Percentiles rank a stretch among this genome's conserved stretches.
phyloP scores from a whole-genome alignment of 2,329 filamentous ascomycete genomes.

The Aspergillus costaricaensis region DNA sequence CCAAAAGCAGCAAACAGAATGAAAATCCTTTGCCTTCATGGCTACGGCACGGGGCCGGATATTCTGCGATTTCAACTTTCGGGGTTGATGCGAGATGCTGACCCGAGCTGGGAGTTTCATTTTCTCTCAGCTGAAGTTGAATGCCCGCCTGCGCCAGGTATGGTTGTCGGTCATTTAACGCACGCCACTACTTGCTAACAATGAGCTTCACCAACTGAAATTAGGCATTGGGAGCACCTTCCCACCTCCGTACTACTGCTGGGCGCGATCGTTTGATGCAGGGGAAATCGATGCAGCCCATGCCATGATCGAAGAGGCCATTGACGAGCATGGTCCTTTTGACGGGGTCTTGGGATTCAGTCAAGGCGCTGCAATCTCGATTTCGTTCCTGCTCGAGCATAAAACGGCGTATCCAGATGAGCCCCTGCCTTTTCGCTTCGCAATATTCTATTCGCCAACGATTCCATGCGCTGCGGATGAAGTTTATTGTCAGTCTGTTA shows the following conservation, averaged over 20 bases:
- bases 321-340: slow-evolving; percentile 28
- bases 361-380: slow-evolving; percentile 23
- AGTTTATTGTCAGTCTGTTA: not conserved
- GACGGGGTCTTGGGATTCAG: slow-evolving; percentile 31
- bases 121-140: slow-evolving; percentile 14
- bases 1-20: slow-evolving; percentile 9
- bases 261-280: slow-evolving; percentile 8
- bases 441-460: slow-evolving; percentile 21
- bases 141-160: not conserved
- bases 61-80: slow-evolving; percentile 19
- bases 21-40: slow-evolving; percentile 30
- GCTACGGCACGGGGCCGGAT: slow-evolving; percentile 21
- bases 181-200: no score
- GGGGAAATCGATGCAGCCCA: slow-evolving; percentile 13
- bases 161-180: no score
- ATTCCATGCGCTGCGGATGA: slow-evolving; percentile 4
- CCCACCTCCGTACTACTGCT: slow-evolving; percentile 22
- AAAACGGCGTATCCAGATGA: slow-evolving; percentile 8
- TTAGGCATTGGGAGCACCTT: slow-evolving; percentile 3
- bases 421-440: slow-evolving; percentile 23
- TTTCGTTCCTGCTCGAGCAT: slow-evolving; percentile 21
- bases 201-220: not conserved
- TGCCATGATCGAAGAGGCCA: slow-evolving; percentile 16
- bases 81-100: slow-evolving; percentile 1
- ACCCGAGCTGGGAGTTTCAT: slow-evolving; percentile 18